A percentile compares a stretch with the other conserved stretches of the same genome.
These are phyloP conservation scores for Lignosus rhinocerotis DNA, from an alignment of 1,284 basidiomycete genomes.

Conservation along the genomic window DNA sequence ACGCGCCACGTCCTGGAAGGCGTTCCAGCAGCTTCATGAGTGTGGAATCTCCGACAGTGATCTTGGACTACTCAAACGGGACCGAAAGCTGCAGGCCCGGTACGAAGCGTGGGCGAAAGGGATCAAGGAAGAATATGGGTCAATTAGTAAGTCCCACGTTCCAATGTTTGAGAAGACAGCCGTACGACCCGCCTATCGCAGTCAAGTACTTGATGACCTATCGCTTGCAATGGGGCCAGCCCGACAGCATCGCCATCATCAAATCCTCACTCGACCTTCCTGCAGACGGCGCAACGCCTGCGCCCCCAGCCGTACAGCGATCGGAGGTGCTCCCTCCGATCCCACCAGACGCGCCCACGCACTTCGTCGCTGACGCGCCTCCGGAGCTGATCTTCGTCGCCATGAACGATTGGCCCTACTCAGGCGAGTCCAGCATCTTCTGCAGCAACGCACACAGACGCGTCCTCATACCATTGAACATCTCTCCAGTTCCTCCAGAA, in stretches of 20 bases:
- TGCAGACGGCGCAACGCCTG: neutral
- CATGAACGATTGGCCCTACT: constrained; percentile 85
- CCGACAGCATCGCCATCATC: constrained; percentile 59
- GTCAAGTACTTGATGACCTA: constrained; percentile 66
- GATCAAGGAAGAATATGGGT: constrained; percentile 61
- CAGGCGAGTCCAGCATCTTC: constrained; percentile 46
- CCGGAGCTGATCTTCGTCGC: constrained; percentile 66
- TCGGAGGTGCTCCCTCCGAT: constrained; percentile 26
- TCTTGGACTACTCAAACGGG: constrained; percentile 75
- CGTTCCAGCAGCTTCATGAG: neutral
- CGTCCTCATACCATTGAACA: neutral
- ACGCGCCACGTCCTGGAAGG: neutral
- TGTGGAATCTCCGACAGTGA: constrained; percentile 49
- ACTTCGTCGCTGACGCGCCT: constrained; percentile 66
- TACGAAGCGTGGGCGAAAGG: constrained; percentile 62
- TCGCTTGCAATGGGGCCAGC: constrained; percentile 73
- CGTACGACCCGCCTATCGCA: constrained; percentile 27
- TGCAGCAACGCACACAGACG: neutral
- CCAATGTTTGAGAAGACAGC: neutral
- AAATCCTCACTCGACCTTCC: constrained; percentile 27
- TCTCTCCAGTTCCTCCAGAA: constrained; percentile 59
- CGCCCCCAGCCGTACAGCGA: neutral
- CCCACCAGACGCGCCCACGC: constrained; percentile 41
- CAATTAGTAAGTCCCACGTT: constrained; percentile 49
- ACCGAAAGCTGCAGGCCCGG: constrained; percentile 62